Conservation (phyloP, 805 yeast species). For the Saccharomycopsis fodiens region DNA sequence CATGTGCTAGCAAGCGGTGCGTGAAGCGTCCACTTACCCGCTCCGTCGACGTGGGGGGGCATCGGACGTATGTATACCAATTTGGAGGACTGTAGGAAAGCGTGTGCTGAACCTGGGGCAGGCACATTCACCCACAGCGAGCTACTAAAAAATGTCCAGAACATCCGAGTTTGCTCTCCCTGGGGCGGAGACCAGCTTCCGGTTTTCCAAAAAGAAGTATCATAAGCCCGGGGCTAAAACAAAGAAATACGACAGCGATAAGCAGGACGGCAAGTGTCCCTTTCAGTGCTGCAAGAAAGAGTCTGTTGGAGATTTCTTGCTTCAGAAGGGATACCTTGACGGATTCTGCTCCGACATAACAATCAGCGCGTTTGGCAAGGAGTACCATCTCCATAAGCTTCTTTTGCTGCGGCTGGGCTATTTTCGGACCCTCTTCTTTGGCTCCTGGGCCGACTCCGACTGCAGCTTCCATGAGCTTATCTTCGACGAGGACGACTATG, state of each 20-base stretch:
- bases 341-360: constrained; percentile 44
- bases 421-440: constrained; percentile 38
- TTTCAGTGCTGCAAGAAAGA: constrained; percentile 26
- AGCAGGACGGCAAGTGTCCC: constrained; percentile 21
- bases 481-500: constrained; percentile 35
- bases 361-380: constrained; percentile 37
- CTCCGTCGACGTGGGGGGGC: background rate
- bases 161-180: background rate
- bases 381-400: constrained; percentile 39
- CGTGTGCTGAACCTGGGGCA: background rate
- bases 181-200: background rate
- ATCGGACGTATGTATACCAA: background rate
- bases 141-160: background rate
- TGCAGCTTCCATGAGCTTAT: constrained; percentile 25
- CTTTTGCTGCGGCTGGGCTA: constrained; percentile 40
- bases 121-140: background rate
- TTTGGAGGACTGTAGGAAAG: background rate
- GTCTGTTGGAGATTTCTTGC: constrained; percentile 26
- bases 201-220: constrained; percentile 1
- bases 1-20: no score
- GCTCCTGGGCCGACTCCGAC: constrained; percentile 33
- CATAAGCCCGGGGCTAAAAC: background rate
- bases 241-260: constrained; percentile 7
- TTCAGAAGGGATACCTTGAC: constrained; percentile 33
- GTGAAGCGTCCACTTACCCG: no score